Conservation (phyloP, 179 eudicot genomes). For the Corrigiola litoralis region DNA sequence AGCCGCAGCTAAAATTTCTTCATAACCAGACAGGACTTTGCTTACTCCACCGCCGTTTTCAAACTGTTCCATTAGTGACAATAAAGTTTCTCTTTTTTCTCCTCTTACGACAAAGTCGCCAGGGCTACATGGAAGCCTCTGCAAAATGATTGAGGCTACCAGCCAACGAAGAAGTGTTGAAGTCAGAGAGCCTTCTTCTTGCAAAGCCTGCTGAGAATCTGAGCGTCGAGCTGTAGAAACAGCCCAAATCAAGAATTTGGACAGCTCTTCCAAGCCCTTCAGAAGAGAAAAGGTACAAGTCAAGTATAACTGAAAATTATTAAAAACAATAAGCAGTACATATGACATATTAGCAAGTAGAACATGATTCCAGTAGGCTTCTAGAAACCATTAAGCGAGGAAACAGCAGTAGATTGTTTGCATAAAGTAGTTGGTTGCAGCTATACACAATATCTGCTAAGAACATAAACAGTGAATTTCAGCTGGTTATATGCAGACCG, state of each 20-base stretch:
- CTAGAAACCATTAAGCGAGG: no score
- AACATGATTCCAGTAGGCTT: no score
- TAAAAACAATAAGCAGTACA: no score
- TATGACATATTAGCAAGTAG: no score
- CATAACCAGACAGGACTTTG: conserved; percentile 29
- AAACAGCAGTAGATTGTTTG: no score
- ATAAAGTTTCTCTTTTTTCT: conserved; percentile 35
- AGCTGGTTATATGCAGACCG: no score
- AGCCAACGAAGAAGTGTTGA: conserved; percentile 81
- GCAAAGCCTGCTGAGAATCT: conserved; percentile 26
- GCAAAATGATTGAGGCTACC: conserved; percentile 65
- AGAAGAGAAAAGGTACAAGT: conserved; percentile 5
- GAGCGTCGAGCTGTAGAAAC: conserved; percentile 55
- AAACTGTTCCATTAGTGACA: conserved; percentile 35
- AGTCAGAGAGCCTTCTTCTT: conserved; percentile 42
- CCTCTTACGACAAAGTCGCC: conserved; percentile 15
- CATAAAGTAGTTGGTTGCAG: no score
- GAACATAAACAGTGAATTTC: no score
- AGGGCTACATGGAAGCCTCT: conserved; percentile 35
- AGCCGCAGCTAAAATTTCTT: conserved; percentile 46
- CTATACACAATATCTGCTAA: no score
- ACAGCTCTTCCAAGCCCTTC: conserved; percentile 63
- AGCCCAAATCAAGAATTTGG: conserved; percentile 64
- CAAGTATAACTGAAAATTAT: background rate
- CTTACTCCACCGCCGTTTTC: conserved; percentile 25